These are phyloP conservation scores for Hypsizygus marmoreus DNA, from an alignment of 768 basidiomycete genomes.

Conservation along the genomic window DNA sequence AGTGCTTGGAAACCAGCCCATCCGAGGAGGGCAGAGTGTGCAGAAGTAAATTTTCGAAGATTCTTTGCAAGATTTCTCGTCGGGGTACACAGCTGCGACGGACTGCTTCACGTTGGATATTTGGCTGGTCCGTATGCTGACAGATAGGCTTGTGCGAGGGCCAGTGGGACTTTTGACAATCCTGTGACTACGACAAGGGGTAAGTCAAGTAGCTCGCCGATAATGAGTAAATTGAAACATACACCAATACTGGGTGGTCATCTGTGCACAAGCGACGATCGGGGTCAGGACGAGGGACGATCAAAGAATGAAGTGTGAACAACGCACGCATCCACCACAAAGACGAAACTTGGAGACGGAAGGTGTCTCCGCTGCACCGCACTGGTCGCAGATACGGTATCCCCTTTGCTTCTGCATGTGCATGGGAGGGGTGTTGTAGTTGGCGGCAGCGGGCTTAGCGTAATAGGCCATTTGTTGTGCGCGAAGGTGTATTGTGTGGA, in stretches of 20 bases:
- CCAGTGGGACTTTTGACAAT: conserved; percentile 81
- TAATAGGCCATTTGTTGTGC: conserved; percentile 48
- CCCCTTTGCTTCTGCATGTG: conserved; percentile 60
- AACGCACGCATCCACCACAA: conserved; percentile 83
- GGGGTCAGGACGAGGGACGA: conserved; percentile 23
- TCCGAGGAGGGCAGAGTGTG: conserved; percentile 65
- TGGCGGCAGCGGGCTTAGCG: conserved; percentile 74
- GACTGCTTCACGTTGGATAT: conserved; percentile 58
- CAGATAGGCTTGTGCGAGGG: conserved; percentile 76
- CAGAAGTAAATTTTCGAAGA: conserved; percentile 80
- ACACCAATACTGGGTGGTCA: conserved; percentile 88
- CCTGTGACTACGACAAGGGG: conserved; percentile 55
- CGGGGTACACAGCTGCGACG: conserved; percentile 41
- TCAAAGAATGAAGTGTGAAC: conserved; percentile 10
- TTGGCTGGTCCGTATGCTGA: conserved; percentile 72
- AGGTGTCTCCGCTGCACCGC: conserved; percentile 68
- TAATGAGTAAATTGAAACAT: conserved; percentile 28
- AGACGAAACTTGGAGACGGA: conserved; percentile 65
- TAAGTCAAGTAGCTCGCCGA: conserved; percentile 1
- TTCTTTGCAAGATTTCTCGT: conserved; percentile 70
- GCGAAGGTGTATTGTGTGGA: conserved; percentile 14
- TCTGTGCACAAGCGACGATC: conserved; percentile 42
- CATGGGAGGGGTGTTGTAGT: conserved; percentile 63
- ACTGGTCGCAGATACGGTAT: conserved; percentile 79
- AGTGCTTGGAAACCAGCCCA: conserved; percentile 89